These are phyloP conservation scores for Geosmithia flava DNA, from an alignment of 2,329 filamentous ascomycete species.

Conservation along the genomic window DNA sequence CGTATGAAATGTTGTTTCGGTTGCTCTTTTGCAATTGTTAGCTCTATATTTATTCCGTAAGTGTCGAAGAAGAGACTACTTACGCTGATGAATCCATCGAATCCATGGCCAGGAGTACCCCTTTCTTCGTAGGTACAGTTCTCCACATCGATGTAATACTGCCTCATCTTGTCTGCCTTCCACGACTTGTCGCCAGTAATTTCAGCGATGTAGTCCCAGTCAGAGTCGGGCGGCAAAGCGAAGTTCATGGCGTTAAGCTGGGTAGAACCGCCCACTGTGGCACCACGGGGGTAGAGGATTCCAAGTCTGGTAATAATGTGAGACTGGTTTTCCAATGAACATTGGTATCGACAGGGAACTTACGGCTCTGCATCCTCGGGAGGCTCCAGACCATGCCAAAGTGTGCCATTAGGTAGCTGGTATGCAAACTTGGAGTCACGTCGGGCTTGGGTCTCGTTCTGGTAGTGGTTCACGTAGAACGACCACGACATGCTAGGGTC, in stretches of 20 bases:
- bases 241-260: constrained; percentile 28
- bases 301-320: constrained; percentile 9
- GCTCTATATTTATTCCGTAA: neutral
- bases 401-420: neutral
- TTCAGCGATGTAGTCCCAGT: constrained; percentile 33
- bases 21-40: constrained; percentile 5
- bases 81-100: constrained; percentile 27
- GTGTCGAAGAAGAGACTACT: neutral
- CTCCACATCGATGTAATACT: constrained; percentile 34
- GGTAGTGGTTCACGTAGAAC: constrained; percentile 49
- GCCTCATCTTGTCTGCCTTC: constrained; percentile 33
- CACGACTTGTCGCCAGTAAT: constrained; percentile 38
- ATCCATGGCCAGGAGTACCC: constrained; percentile 29
- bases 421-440: constrained; percentile 1
- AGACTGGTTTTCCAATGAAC: neutral
- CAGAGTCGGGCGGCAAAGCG: constrained; percentile 32
- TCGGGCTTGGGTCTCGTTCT: constrained; percentile 15
- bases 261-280: constrained; percentile 16
- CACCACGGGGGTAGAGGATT: constrained; percentile 16
- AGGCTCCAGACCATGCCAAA: constrained; percentile 1
- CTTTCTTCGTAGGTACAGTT: constrained; percentile 27
- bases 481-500: constrained; percentile 28
- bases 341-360: neutral
- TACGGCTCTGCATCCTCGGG: constrained; percentile 3
- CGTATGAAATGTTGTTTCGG: constrained; percentile 9